Percentiles rank a stretch among this genome's conserved stretches.
These are phyloP conservation scores for Nemania diffusa DNA, from an alignment of 2,329 filamentous ascomycete species.

Conservation along the genomic window DNA sequence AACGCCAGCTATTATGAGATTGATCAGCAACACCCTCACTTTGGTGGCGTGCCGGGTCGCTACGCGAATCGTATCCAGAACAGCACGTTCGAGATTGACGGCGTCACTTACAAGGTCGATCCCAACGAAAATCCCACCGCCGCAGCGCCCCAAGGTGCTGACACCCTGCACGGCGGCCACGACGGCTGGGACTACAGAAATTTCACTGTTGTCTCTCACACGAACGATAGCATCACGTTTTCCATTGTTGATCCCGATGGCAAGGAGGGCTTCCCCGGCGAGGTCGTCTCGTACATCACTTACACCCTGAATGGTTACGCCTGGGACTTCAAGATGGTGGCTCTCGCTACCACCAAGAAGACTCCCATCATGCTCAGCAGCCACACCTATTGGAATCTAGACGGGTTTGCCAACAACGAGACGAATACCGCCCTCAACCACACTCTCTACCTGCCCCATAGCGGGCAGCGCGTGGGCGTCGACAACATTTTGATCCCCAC, in stretches of 20 bases:
- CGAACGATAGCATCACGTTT: constrained; percentile 76
- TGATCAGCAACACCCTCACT: constrained; percentile 74
- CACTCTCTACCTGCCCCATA: constrained; percentile 77
- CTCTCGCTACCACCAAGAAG: constrained; percentile 75
- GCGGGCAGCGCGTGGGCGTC: constrained; percentile 73
- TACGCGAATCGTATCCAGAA: constrained; percentile 87
- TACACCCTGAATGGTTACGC: constrained; percentile 74
- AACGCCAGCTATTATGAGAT: constrained; percentile 76
- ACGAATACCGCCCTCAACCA: constrained; percentile 74
- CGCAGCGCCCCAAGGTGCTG: constrained; percentile 61
- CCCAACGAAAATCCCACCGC: constrained; percentile 71
- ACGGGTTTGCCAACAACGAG: constrained; percentile 79
- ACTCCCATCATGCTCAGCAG: constrained; percentile 84
- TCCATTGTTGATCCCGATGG: constrained; percentile 77
- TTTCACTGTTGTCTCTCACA: constrained; percentile 78
- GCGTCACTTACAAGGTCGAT: constrained; percentile 65
- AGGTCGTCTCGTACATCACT: constrained; percentile 78
- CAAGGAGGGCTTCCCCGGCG: constrained; percentile 80
- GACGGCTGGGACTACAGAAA: constrained; percentile 82
- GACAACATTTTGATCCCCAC: constrained; percentile 80
- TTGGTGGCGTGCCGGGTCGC: constrained; percentile 77
- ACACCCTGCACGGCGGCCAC: constrained; percentile 76
- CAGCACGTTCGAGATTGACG: constrained; percentile 76
- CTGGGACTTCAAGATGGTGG: constrained; percentile 80
- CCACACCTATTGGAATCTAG: constrained; percentile 84